A percentile compares a stretch with the other conserved stretches of the same genome.
Conservation (phyloP, 1,284 basidiomycete species). For the Volvariella surrecta region DNA sequence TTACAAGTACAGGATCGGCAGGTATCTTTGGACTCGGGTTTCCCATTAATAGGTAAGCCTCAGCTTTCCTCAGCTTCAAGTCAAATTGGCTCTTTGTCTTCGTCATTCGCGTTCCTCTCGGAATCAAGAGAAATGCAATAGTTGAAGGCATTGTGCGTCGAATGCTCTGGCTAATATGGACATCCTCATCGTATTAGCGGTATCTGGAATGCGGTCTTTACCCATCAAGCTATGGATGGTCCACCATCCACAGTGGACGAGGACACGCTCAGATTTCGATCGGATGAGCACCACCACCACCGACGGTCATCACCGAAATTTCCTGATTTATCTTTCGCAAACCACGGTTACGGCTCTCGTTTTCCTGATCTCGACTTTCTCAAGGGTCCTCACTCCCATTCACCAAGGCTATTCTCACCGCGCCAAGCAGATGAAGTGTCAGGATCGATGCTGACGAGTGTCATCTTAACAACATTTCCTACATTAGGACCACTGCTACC, state of each 20-base stretch:
- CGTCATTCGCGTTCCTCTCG: not conserved
- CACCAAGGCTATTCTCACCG: not conserved
- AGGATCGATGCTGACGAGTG: conserved; percentile 11
- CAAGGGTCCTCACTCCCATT: too few relatives aligned
- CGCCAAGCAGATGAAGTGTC: not conserved
- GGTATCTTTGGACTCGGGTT: conserved; percentile 56
- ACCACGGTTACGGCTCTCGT: not conserved
- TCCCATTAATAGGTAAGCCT: conserved; percentile 37
- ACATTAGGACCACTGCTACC: conserved; percentile 27
- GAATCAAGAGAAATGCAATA: too few relatives aligned
- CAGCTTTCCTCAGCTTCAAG: not conserved
- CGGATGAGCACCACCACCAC: not conserved
- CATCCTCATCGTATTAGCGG: not conserved
- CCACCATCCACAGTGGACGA: not conserved
- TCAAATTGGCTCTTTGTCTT: not conserved
- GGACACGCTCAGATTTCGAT: too few relatives aligned
- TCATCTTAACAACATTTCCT: conserved; percentile 18
- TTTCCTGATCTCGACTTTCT: not conserved
- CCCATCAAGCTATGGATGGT: not conserved
- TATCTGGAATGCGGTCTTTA: not conserved
- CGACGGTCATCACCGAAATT: not conserved
- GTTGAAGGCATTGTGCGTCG: too few relatives aligned
- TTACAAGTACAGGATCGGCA: conserved; percentile 31
- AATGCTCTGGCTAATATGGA: too few relatives aligned
- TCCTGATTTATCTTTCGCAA: not conserved